These are phyloP conservation scores for Echites panduratus DNA, from an alignment of 257 asterid genomes.

Conservation along the genomic window DNA sequence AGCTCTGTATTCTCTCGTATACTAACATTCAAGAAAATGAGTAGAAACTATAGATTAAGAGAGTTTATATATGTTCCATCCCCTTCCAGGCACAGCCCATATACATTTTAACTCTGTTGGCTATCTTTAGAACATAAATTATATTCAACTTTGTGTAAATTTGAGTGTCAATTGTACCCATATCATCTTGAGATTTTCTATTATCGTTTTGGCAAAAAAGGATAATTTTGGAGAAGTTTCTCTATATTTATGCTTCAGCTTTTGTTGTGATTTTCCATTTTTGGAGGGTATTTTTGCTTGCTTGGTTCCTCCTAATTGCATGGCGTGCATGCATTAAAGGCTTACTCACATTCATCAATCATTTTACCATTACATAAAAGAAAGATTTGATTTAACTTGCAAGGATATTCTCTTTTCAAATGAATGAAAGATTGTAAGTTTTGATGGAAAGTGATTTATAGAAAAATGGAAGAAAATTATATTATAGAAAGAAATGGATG, in stretches of 20 bases:
- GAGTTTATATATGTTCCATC: background rate
- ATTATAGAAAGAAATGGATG: too few species aligned
- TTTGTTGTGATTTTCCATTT: background rate
- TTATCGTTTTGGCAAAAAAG: background rate
- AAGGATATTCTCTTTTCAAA: background rate
- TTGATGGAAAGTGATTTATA: too few species aligned
- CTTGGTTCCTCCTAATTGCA: background rate
- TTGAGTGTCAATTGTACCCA: background rate
- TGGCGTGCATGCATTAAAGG: background rate
- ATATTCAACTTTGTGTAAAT: background rate
- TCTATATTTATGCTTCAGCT: background rate
- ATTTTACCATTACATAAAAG: too few species aligned
- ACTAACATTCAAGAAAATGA: background rate
- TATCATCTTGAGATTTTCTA: background rate
- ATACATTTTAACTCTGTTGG: background rate
- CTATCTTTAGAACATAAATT: background rate
- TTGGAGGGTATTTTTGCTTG: background rate
- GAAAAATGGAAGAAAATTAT: too few species aligned
- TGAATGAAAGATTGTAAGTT: too few species aligned
- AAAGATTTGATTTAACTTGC: too few species aligned
- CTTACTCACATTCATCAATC: background rate
- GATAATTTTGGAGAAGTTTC: background rate
- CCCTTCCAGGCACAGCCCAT: background rate
- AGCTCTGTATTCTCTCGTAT: constrained; percentile 11
- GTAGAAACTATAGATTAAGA: background rate